These are phyloP conservation scores for Tylopilus sp. DNA, from an alignment of 768 basidiomycete species.

Conservation along the genomic window DNA sequence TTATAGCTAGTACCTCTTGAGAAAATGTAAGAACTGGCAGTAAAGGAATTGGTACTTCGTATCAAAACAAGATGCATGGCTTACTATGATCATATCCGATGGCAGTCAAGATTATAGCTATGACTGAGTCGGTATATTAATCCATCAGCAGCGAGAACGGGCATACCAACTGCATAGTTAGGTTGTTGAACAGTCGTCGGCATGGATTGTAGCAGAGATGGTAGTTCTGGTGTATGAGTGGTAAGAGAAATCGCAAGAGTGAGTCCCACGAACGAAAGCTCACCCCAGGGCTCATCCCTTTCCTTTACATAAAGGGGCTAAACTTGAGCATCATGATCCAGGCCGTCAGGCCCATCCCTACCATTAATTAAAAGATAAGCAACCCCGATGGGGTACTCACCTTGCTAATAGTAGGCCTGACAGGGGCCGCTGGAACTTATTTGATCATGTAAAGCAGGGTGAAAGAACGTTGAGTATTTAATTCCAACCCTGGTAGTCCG, in stretches of 20 bases:
- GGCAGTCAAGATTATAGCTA: background rate
- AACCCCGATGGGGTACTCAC: no score
- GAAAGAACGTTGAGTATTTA: no score
- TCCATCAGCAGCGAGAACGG: background rate
- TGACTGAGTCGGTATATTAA: background rate
- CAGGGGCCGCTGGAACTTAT: no score
- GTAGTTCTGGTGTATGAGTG: background rate
- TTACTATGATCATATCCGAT: background rate
- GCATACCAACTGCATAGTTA: background rate
- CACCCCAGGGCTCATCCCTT: no score
- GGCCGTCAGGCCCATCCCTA: no score
- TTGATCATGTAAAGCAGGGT: no score
- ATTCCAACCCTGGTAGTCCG: no score
- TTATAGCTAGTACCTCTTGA: background rate
- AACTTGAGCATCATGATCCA: no score
- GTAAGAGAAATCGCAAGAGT: background rate
- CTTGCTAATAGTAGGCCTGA: no score
- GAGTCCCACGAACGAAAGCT: no score
- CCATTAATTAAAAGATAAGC: no score
- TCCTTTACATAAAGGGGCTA: no score
- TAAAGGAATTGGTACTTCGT: background rate
- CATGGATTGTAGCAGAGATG: background rate
- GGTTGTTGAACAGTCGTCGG: background rate
- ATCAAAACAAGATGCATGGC: background rate
- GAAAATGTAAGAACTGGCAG: background rate